Base-by-base conservation (phyloP, 202 grass and related monocot species). In the Saccharum hybrid region DNA sequence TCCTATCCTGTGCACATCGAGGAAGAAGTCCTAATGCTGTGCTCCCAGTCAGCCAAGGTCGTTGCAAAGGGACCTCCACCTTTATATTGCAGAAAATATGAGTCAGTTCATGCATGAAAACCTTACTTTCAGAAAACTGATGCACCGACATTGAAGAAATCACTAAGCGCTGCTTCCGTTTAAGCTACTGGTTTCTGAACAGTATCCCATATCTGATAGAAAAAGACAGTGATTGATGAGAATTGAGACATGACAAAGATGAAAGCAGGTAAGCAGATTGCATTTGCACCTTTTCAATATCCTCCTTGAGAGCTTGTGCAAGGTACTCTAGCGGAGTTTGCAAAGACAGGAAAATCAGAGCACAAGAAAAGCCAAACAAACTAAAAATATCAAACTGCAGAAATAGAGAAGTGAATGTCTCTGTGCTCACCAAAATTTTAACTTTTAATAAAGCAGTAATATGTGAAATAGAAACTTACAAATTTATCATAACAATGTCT, bases 111-210 rank as follows among this genome's bases (percentile, higher is more conserved):
- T 59, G 64, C 28, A 79, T 23, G 13, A 33, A 78, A 51, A 13
- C 56, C 36, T 46, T 42, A 83, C 59, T 80, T 86, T 84, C 43
- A 72, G 26, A 61, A 68, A 77, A 81, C 11, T 73, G n/a, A 87
- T 64, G 61, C 68, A 93, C 92, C 65, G 40, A 95, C 96, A 89
- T 98, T 88, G 77, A 98, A 98, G 72, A 98, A 98, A 89, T 95
- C 93, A 51, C 89, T 90, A 45, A 98, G 89, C 11, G 57, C 51
- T 33, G 93, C 89, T 75, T 94, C 91, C 87, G 92, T 95, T 61
- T 92, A 92, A 34, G 85, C 78, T 90, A 88, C 82, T 26, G 96
- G 96, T 81, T 95, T 98, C 54, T 76, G 60, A 91, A 96, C 83
- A 83, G 80, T 69, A 40, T 94, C 85, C 93, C 96, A 98, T 87